These are phyloP conservation scores for Microascus cirrosus DNA, from an alignment of 2,329 filamentous ascomycete species.

Conservation along the genomic window DNA sequence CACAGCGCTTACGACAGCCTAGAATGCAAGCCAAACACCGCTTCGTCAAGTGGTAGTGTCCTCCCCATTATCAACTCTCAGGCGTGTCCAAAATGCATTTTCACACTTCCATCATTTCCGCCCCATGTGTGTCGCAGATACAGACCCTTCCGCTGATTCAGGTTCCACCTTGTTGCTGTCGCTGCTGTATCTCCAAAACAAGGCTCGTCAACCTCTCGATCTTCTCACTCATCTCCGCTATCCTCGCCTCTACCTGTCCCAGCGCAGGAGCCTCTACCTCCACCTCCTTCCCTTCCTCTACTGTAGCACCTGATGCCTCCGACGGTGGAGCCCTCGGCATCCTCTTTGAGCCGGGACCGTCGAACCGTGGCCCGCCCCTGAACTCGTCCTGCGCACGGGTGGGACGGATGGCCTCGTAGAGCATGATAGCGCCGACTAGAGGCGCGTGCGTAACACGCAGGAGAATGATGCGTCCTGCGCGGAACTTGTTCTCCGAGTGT, in stretches of 20 bases:
- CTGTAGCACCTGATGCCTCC: constrained; percentile 7
- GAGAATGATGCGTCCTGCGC: constrained; percentile 48
- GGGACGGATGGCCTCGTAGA: constrained; percentile 47
- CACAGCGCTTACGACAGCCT: background rate
- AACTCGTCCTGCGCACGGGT: constrained; percentile 29
- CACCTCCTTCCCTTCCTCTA: background rate
- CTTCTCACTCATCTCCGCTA: constrained; percentile 43
- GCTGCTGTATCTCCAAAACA: constrained; percentile 36
- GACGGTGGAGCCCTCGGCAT: background rate
- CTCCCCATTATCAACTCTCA: background rate
- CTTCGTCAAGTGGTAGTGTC: background rate
- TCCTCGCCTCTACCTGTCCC: constrained; percentile 32
- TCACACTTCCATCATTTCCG: background rate
- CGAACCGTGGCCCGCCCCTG: constrained; percentile 28
- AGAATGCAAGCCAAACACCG: background rate
- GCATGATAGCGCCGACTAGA: constrained; percentile 56
- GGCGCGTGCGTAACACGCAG: constrained; percentile 55
- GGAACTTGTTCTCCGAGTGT: constrained; percentile 50
- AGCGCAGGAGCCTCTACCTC: background rate
- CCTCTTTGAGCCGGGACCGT: constrained; percentile 8
- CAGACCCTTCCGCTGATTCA: background rate
- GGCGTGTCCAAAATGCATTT: too few species aligned
- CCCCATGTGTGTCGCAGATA: background rate
- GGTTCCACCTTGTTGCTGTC: constrained; percentile 9
- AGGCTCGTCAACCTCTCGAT: constrained; percentile 46